Conservation (phyloP, 2,329 filamentous ascomycete species). For the Chrysoporthe puriensis region DNA sequence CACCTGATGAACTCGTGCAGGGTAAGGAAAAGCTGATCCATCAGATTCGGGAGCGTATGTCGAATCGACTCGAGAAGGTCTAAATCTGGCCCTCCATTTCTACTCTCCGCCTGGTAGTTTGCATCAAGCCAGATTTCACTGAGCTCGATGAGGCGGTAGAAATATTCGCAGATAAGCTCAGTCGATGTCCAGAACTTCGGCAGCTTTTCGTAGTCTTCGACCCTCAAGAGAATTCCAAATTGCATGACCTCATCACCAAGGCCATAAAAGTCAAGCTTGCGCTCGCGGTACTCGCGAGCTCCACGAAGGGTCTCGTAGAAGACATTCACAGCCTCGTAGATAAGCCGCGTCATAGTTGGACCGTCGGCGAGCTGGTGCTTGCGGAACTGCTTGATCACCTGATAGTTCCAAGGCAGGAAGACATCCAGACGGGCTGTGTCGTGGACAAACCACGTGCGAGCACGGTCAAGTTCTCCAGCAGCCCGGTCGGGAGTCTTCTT, state of each 20-base stretch:
- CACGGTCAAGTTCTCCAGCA: slow-evolving; percentile 73
- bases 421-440: slow-evolving; percentile 74
- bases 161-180: slow-evolving; percentile 62
- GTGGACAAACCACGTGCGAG: slow-evolving; percentile 85
- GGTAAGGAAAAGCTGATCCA: slow-evolving; percentile 58
- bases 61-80: slow-evolving; percentile 50
- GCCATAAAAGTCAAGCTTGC: slow-evolving; percentile 73
- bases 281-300: slow-evolving; percentile 71
- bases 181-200: slow-evolving; percentile 87
- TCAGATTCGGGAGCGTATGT: slow-evolving; percentile 53
- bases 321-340: slow-evolving; percentile 69
- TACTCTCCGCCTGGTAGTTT: slow-evolving; percentile 40
- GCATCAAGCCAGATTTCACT: slow-evolving; percentile 59
- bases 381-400: slow-evolving; percentile 74
- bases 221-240: slow-evolving; percentile 60
- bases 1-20: slow-evolving; percentile 58
- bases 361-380: slow-evolving; percentile 63
- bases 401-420: slow-evolving; percentile 78
- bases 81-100: slow-evolving; percentile 39
- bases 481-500: slow-evolving; percentile 69
- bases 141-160: slow-evolving; percentile 63
- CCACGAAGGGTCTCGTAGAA: slow-evolving; percentile 72
- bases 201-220: slow-evolving; percentile 67
- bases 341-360: slow-evolving; percentile 55
- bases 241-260: slow-evolving; percentile 68